Base-by-base conservation (phyloP, 176 grass and related monocot genomes). In the Cocos nucifera region DNA sequence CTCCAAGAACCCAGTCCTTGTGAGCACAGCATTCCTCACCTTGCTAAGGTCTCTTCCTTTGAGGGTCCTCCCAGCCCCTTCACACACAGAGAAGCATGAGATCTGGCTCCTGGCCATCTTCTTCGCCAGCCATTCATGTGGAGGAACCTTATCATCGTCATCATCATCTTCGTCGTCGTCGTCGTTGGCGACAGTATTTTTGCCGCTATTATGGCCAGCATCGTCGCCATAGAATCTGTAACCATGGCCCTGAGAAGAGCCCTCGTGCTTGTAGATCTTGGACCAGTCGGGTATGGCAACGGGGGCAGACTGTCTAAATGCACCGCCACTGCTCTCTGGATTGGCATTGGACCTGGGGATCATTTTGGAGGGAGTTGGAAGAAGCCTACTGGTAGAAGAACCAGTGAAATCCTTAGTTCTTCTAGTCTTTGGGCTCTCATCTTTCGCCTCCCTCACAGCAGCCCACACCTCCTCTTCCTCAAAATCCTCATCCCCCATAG, bases 21-120 rank as follows among this genome's bases (percentile, higher is more conserved):
- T 69, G 57, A 84, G 81, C 29, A 84, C 81, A 19, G 81, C 58
- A 62, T 78, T 77, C 69, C 81, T 69, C 56, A 79, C 75, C 53
- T 74, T 74, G 53, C 81, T 79, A 15, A 84, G 75, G 54, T 84
- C 81, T 59, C 81, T 84, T 20, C 81, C 81, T 73, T 84, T 79
- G 29, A 84, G 75, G 10, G 75, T 84, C 67, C 75, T 69, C 44
- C 81, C 75, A 14, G 75, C 75, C 9, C 81, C 81, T 69, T 84
- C 81, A 17, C 75, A 84, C 27, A 84, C 70, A n/a, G 81, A 84
- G 70, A 65, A 74, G 22, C 75, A 83, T n/a, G 81, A 66, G 57
- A 84, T 74, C 50, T 74, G 69, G 25, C 49, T 77, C 67, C 63
- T 69, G 5, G 81, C 81, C 79, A 77, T 82, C 67, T 78, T 79